These are phyloP conservation scores for Phytophthora ramorum DNA, from an alignment of 352 stramenopile genomes.

Conservation along the genomic window DNA sequence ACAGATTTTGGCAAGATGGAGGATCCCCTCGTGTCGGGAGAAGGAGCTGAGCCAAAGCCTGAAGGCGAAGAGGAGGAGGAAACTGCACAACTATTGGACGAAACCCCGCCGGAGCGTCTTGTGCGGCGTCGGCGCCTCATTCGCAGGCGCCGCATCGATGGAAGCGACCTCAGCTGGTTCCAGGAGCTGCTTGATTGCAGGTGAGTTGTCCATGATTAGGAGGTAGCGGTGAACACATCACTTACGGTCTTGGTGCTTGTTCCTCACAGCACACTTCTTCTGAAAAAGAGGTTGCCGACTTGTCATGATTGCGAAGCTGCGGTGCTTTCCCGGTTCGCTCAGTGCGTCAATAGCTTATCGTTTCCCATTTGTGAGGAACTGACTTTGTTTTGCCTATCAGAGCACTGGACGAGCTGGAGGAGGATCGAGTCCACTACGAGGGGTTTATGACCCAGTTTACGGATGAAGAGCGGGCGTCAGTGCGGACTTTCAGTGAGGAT, in stretches of 20 bases:
- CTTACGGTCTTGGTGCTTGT: conserved; percentile 11
- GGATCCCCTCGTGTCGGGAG: conserved; percentile 1
- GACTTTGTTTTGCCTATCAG: conserved; percentile 30
- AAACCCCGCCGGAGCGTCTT: conserved; percentile 19
- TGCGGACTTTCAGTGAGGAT: conserved; percentile 26
- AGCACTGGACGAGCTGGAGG: conserved; percentile 51
- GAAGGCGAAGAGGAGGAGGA: conserved; percentile 1
- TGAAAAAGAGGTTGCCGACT: conserved; percentile 77
- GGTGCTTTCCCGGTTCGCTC: conserved; percentile 58
- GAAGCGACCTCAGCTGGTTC: conserved; percentile 83
- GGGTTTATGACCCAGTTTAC: conserved; percentile 61
- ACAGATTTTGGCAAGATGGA: conserved; percentile 41
- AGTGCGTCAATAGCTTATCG: conserved; percentile 39
- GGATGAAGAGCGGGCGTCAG: conserved; percentile 33
- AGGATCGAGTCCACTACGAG: conserved; percentile 63
- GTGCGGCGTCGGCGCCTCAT: conserved; percentile 63
- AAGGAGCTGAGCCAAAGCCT: neutral
- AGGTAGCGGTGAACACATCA: neutral
- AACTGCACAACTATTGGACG: conserved; percentile 5
- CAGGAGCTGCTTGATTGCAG: conserved; percentile 85
- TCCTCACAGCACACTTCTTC: conserved; percentile 51
- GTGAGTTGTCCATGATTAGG: conserved; percentile 30
- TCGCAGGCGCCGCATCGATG: conserved; percentile 73
- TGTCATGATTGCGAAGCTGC: conserved; percentile 75
- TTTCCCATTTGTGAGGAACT: neutral